phyloP scores from a whole-genome alignment of 2,329 filamentous ascomycete genomes.

The Pseudogymnoascus sp. region DNA sequence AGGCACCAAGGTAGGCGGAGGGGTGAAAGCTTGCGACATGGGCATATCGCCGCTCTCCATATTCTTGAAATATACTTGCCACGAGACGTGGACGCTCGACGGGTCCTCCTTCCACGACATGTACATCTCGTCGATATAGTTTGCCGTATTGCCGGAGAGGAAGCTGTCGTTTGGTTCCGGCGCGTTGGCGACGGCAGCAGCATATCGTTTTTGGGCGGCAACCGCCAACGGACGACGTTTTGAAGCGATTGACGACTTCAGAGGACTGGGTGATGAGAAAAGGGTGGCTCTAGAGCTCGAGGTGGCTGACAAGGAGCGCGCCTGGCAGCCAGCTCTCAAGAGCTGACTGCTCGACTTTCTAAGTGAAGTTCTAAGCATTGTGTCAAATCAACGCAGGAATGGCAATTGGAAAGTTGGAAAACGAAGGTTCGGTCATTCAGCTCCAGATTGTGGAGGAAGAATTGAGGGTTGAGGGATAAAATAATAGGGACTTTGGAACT shows the following conservation, averaged over 20 bases:
- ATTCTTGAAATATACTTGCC: conserved; percentile 99
- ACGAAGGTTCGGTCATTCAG: conserved; percentile 7
- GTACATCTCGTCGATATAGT: conserved; percentile 99
- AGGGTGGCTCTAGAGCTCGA: conserved; percentile 30
- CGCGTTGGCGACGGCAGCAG: conserved; percentile 45
- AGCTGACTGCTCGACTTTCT: conserved; percentile 58
- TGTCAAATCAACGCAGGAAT: conserved; percentile 35
- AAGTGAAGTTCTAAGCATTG: conserved; percentile 66
- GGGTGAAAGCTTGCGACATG: conserved; percentile 92
- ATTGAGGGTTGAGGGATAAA: conserved; percentile 3
- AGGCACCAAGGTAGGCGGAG: conserved; percentile 85
- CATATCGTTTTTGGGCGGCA: conserved; percentile 44
- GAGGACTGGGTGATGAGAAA: conserved; percentile 32
- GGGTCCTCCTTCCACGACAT: conserved; percentile 94
- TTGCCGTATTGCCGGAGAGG: conserved; percentile 91
- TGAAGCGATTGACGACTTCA: conserved; percentile 35
- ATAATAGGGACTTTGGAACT: conserved; percentile 1
- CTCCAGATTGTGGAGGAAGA: conserved; percentile 4
- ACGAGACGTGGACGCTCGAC: conserved; percentile 89
- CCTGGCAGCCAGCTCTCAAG: conserved; percentile 44
- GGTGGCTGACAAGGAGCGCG: conserved; percentile 26
- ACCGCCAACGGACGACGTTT: conserved; percentile 40
- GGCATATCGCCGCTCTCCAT: conserved; percentile 99
- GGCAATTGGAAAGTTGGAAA: conserved; percentile 11
- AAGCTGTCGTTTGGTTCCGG: conserved; percentile 91